Evolutionary conservation across 139 green algal species (phyloP).

Genomic region (Desmodesmus armatus): DNA sequence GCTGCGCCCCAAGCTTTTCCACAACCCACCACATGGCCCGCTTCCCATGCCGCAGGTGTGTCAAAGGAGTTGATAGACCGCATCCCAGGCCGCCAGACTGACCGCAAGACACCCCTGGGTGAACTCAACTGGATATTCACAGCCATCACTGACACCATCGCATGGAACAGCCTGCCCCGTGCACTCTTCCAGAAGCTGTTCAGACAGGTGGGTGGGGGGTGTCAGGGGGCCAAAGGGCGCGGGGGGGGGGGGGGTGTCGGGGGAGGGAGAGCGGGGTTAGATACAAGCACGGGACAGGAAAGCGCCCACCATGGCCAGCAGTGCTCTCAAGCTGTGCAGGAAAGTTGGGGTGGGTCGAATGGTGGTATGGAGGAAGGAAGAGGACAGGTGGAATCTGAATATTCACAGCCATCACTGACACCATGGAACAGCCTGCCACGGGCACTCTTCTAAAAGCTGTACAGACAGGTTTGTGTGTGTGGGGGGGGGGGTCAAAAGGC

Average conservation of each 20-base stretch:
- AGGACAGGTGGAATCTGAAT: conserved; percentile 99
- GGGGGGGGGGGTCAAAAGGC: too few relatives aligned
- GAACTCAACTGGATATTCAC: conserved; percentile 99
- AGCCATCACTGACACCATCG: conserved; percentile 99
- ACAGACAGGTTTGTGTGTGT: conserved; percentile 90
- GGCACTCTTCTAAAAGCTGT: conserved; percentile 97
- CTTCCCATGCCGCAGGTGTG: too few relatives aligned
- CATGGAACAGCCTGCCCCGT: conserved; percentile 97
- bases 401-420: conserved; percentile 99
- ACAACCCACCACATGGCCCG: too few relatives aligned
- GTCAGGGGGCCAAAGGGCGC: too few relatives aligned
- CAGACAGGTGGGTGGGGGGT: conserved; percentile 85
- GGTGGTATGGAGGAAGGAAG: too few relatives aligned
- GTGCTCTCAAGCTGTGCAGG: too few relatives aligned
- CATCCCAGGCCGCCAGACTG: conserved; percentile 80
- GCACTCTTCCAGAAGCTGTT: conserved; percentile 98
- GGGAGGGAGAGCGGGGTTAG: too few relatives aligned
- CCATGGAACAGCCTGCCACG: conserved; percentile 98
- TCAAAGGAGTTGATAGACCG: conserved; percentile 71
- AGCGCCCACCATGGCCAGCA: too few relatives aligned
- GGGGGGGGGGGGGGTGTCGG: too few relatives aligned
- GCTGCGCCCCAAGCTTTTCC: background rate
- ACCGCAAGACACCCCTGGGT: conserved; percentile 98
- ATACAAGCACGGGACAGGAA: too few relatives aligned
- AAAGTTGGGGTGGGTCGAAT: too few relatives aligned